Evolutionary conservation across 208 protist species (phyloP).

Genomic region (Entamoeba histolytica): DNA sequence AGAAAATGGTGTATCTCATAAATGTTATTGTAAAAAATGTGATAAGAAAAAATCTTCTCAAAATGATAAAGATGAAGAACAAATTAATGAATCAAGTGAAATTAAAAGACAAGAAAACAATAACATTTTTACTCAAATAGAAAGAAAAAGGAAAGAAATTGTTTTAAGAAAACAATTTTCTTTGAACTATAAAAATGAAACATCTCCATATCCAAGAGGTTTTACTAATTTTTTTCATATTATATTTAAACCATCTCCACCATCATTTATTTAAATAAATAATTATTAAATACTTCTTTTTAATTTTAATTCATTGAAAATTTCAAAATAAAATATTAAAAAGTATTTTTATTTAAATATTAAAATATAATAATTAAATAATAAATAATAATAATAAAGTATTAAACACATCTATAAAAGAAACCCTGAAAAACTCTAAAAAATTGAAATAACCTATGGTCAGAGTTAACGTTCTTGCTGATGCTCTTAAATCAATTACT

Average conservation of each 20-base stretch:
- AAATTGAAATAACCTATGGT: slow-evolving; percentile 60
- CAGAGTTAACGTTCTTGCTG: slow-evolving; percentile 87
- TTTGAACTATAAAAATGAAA: background rate
- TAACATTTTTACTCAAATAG: background rate
- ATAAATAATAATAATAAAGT: too few species aligned
- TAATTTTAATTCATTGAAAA: too few species aligned
- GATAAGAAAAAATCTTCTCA: background rate
- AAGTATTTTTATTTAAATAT: too few species aligned
- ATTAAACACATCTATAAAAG: too few species aligned
- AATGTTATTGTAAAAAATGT: background rate
- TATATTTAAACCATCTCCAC: background rate
- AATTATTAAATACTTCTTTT: too few species aligned
- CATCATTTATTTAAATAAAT: background rate
- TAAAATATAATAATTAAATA: too few species aligned
- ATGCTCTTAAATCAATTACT: slow-evolving; percentile 86
- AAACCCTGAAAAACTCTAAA: too few species aligned
- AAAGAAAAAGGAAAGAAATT: background rate
- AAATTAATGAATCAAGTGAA: background rate
- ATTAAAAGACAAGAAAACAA: background rate
- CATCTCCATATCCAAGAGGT: background rate
- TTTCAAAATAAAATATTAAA: too few species aligned
- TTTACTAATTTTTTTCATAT: background rate
- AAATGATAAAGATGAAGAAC: background rate
- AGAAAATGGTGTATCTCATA: background rate
- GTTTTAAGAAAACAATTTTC: background rate